A percentile compares a stretch with the other conserved stretches of the same genome.
phyloP scores from a whole-genome alignment of 2,329 filamentous ascomycete species.

The Phyllosticta citriasiana region DNA sequence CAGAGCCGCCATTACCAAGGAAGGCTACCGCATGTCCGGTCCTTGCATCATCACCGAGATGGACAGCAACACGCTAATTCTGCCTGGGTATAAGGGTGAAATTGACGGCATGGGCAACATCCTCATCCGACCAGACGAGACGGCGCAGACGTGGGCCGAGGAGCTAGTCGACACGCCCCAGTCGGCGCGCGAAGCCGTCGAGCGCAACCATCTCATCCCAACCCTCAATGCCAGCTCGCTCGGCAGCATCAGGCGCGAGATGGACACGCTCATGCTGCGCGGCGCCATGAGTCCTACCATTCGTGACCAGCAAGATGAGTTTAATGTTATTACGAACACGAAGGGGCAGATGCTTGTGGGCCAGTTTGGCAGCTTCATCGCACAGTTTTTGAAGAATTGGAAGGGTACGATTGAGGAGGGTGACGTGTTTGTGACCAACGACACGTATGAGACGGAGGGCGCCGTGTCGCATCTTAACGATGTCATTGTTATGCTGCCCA shows the following conservation, averaged over 20 bases:
- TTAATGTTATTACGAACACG: slow-evolving; percentile 43
- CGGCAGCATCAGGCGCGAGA: slow-evolving; percentile 38
- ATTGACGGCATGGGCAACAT: slow-evolving; percentile 41
- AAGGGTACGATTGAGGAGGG: slow-evolving; percentile 39
- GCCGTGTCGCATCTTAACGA: slow-evolving; percentile 43
- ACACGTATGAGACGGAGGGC: slow-evolving; percentile 39
- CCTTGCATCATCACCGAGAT: slow-evolving; percentile 42
- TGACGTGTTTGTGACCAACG: slow-evolving; percentile 43
- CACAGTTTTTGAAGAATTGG: slow-evolving; percentile 38
- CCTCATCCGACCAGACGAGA: slow-evolving; percentile 33
- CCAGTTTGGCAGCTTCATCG: slow-evolving; percentile 42
- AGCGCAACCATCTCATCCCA: slow-evolving; percentile 32
- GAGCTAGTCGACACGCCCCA: slow-evolving; percentile 26
- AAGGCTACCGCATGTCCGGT: slow-evolving; percentile 33
- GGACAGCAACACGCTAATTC: slow-evolving; percentile 42
- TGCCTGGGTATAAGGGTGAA: slow-evolving; percentile 38
- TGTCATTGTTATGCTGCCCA: slow-evolving; percentile 40
- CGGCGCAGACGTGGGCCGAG: slow-evolving; percentile 13
- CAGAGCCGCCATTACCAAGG: slow-evolving; percentile 30
- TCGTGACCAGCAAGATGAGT: slow-evolving; percentile 43
- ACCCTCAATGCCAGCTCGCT: slow-evolving; percentile 37
- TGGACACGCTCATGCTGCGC: slow-evolving; percentile 43
- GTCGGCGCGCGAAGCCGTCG: slow-evolving; percentile 28
- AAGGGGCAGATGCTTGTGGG: slow-evolving; percentile 42
- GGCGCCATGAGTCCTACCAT: slow-evolving; percentile 43